Conservation (phyloP, 1,139 yeast genomes). For the Taphrina populina region DNA sequence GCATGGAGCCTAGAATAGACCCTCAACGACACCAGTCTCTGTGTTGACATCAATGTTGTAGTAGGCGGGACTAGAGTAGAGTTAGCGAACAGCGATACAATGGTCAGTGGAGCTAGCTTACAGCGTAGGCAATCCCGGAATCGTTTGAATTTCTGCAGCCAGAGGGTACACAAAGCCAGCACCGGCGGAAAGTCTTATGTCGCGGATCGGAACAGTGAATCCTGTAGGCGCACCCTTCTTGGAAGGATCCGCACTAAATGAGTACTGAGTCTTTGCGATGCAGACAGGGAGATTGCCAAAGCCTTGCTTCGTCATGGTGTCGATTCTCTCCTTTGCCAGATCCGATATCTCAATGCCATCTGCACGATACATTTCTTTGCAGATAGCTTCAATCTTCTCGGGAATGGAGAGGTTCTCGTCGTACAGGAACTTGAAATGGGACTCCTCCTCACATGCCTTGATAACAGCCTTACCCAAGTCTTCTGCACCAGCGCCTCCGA, state of each 20-base stretch:
- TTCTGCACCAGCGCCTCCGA: conserved; percentile 94
- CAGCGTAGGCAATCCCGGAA: conserved; percentile 95
- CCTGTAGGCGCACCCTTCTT: conserved; percentile 95
- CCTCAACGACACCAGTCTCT: conserved; percentile 83
- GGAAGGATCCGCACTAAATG: conserved; percentile 88
- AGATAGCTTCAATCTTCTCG: conserved; percentile 78
- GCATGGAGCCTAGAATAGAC: conserved; percentile 60
- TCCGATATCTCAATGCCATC: conserved; percentile 81
- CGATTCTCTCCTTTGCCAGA: conserved; percentile 80
- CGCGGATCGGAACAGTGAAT: conserved; percentile 90
- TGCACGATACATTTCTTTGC: conserved; percentile 92
- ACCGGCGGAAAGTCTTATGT: conserved; percentile 90
- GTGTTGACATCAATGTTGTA: conserved; percentile 95
- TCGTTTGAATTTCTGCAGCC: conserved; percentile 96
- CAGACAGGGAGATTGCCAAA: conserved; percentile 91
- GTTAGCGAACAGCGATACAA: too few species aligned
- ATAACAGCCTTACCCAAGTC: conserved; percentile 83
- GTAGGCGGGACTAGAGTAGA: conserved; percentile 69
- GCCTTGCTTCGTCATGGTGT: conserved; percentile 82
- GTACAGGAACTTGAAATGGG: conserved; percentile 67
- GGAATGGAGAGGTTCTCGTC: conserved; percentile 68
- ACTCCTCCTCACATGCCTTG: conserved; percentile 60
- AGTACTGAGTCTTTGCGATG: conserved; percentile 96
- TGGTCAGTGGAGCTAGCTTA: neutral
- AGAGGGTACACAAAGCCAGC: conserved; percentile 95